Percentiles rank a stretch among this genome's conserved stretches.
Conservation (phyloP, 2,329 filamentous ascomycete species). For the Nigrograna mackinnonii region DNA sequence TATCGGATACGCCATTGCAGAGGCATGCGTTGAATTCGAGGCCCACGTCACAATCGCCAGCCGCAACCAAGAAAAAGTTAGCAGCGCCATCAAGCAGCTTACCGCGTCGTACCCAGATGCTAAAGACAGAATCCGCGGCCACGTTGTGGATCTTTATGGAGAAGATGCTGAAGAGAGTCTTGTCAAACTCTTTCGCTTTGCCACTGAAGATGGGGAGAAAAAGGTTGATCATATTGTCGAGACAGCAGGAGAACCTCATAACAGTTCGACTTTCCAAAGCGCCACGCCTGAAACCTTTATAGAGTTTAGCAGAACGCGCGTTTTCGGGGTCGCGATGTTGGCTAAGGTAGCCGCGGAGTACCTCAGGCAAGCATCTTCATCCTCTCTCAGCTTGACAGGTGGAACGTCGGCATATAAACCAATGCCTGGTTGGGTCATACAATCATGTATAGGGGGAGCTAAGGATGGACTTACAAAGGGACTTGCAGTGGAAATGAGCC, state of each 20-base stretch:
- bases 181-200: constrained; percentile 26
- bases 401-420: constrained; percentile 42
- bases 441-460: constrained; percentile 23
- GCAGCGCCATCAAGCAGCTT: constrained; percentile 52
- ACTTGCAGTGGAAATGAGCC: constrained; percentile 46
- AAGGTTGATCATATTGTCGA: constrained; percentile 37
- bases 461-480: constrained; percentile 39
- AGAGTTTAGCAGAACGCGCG: constrained; percentile 43
- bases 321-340: constrained; percentile 30
- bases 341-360: constrained; percentile 27
- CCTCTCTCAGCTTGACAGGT: constrained; percentile 46
- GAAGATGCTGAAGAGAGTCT: constrained; percentile 26
- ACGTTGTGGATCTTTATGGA: constrained; percentile 31
- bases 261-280: constrained; percentile 44
- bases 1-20: constrained; percentile 65
- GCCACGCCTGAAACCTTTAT: constrained; percentile 38
- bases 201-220: constrained; percentile 24
- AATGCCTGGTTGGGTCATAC: constrained; percentile 32
- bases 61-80: constrained; percentile 57
- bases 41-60: constrained; percentile 63
- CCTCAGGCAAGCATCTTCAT: constrained; percentile 26
- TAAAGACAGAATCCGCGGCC: constrained; percentile 20
- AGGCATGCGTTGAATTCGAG: constrained; percentile 59
- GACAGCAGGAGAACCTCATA: constrained; percentile 53
- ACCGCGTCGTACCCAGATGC: constrained; percentile 42